Evolutionary conservation across 2,329 filamentous ascomycete genomes (phyloP).

Genomic region (Akanthomyces muscarius): DNA sequence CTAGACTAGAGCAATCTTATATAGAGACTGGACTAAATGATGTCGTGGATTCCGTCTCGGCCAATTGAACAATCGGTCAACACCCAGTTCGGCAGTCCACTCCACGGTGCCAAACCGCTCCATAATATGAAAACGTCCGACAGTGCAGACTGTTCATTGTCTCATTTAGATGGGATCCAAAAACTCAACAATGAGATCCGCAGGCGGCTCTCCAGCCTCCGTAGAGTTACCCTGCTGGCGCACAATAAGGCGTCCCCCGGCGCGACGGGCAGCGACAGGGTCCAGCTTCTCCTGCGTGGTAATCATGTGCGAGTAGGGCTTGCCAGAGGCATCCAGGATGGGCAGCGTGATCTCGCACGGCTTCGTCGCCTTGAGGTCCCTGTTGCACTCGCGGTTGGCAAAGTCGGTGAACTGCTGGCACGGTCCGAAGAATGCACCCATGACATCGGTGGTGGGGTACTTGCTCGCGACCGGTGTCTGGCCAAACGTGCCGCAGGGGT

Average conservation of each 20-base stretch:
- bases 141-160: neutral
- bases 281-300: neutral
- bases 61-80: neutral
- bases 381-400: neutral
- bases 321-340: neutral
- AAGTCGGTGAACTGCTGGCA: neutral
- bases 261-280: neutral
- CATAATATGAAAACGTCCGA: neutral
- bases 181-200: neutral
- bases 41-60: neutral
- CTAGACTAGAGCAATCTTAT: too few relatives aligned
- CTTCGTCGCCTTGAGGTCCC: neutral
- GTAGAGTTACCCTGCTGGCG: neutral
- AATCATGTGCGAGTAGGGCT: constrained; percentile 4
- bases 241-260: neutral
- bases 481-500: neutral
- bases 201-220: neutral
- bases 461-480: neutral
- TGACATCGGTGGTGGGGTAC: neutral
- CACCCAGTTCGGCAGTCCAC: neutral
- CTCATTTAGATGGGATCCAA: neutral
- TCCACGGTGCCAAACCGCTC: too few relatives aligned
- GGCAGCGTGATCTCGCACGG: neutral
- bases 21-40: too few relatives aligned
- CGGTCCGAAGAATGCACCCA: neutral